Base-by-base conservation (phyloP, 345 rosid genomes). In the Salix brachista region DNA sequence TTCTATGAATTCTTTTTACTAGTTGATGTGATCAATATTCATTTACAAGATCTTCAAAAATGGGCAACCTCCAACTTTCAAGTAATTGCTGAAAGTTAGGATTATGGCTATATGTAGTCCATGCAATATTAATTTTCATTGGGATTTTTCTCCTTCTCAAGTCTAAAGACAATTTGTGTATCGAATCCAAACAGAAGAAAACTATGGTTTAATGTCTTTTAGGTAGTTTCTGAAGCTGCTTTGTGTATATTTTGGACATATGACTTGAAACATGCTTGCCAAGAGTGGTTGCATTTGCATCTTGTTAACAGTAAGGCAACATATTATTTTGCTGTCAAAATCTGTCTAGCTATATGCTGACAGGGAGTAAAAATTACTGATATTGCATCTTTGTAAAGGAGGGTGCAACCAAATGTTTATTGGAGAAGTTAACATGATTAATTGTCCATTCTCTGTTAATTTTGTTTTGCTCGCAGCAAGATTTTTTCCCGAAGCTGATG, bases 401-500 rank as follows among this genome's bases (percentile, higher is more conserved):
- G 17, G 74, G 26, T 14, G 37, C 44, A n/a, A 39, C 37, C 11
- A 19, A 37, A 41, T 39, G n/a, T 26, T 8, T 54, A 7, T 71
- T 73, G 54, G 64, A n/a, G 16, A 58, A 23, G 28, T 18, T 17
- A 19, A 18, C 39, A 66, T 36, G 23, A 6, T 58, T 19, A 30
- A 48, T 30, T 75, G 70, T 41, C 54, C 36, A 41, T 13, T 25
- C 30, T 70, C 30, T 54, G 11, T 18, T 80, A 23, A 21, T 61
- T 65, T 9, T 21, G 39, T n/a, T 41, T 65, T 69, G 21, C 60
- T 69, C 88, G 87, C 94, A 95, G 98, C 91, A 66, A 86, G 85
- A 85, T 23, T 91, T 91, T 87, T 88, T 95, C 84, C 86, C 72
- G 79, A 91, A 91, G 84, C 81, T 95, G 86, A 87, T 91, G 91